Conservation (phyloP, 257 asterid species). For the Penstemon barbatus region DNA sequence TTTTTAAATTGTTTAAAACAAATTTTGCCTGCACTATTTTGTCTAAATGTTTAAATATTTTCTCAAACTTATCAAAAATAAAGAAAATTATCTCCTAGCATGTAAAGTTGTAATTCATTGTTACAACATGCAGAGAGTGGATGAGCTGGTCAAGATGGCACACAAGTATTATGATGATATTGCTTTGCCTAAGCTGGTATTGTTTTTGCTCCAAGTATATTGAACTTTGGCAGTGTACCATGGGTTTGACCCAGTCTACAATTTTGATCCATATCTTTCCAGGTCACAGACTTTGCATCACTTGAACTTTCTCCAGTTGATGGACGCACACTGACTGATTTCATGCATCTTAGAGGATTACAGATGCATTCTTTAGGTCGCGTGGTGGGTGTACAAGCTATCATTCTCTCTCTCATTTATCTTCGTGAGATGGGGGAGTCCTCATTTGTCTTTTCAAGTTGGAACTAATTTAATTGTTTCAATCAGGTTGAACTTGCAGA, state of each 20-base stretch:
- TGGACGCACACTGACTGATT: conserved; percentile 94
- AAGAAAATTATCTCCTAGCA: background rate
- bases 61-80: too few relatives aligned
- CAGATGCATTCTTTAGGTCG: conserved; percentile 90
- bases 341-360: conserved; percentile 98
- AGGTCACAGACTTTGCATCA: conserved; percentile 98
- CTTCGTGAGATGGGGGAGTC: background rate
- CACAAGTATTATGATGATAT: conserved; percentile 76
- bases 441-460: conserved; percentile 10
- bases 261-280: conserved; percentile 34
- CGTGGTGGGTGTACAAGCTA: conserved; percentile 68
- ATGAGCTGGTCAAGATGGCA: conserved; percentile 87
- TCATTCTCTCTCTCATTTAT: background rate
- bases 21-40: conserved; percentile 16
- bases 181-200: conserved; percentile 97
- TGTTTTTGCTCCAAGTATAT: conserved; percentile 24
- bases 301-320: conserved; percentile 99
- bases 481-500: conserved; percentile 92
- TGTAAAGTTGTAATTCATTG: conserved; percentile 19
- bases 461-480: conserved; percentile 33
- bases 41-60: too few relatives aligned
- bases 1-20: conserved; percentile 15
- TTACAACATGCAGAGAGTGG: conserved; percentile 68
- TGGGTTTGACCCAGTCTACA: conserved; percentile 9
- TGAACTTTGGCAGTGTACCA: conserved; percentile 11